phyloP scores from a whole-genome alignment of 352 stramenopile species.

The Pythium rhizo-oryzae region DNA sequence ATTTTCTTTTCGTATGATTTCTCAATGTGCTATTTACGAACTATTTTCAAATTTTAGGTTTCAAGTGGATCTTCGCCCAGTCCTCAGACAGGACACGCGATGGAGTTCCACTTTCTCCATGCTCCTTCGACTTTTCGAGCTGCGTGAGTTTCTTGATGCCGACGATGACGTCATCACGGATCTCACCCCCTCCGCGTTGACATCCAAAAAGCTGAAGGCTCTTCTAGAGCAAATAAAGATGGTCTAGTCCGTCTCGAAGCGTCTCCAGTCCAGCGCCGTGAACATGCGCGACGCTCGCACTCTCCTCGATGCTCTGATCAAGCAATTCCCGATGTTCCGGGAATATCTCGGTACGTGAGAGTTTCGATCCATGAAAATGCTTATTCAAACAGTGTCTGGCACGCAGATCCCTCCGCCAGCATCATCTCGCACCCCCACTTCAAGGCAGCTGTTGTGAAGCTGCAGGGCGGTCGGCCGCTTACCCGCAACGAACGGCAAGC shows the following conservation, averaged over 20 bases:
- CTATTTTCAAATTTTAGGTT: constrained; percentile 18
- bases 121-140: constrained; percentile 14
- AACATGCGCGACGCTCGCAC: constrained; percentile 5
- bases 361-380: neutral
- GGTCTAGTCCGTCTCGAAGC: constrained; percentile 17
- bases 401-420: neutral
- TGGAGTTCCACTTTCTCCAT: constrained; percentile 18
- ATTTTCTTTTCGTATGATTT: constrained; percentile 4
- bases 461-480: neutral
- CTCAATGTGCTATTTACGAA: constrained; percentile 6
- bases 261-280: neutral
- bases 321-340: neutral
- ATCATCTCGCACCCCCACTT: neutral
- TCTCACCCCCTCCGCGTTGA: neutral
- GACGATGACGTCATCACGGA: constrained; percentile 17
- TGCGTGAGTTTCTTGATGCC: neutral
- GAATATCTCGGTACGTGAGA: neutral
- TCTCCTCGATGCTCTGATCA: constrained; percentile 16
- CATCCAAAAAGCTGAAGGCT: neutral
- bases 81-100: constrained; percentile 21
- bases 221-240: constrained; percentile 6
- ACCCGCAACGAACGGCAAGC: neutral
- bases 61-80: constrained; percentile 4
- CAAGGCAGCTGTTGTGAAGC: neutral
- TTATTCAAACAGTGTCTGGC: neutral